Percentiles rank a stretch among this genome's conserved stretches.
Conservation (phyloP, 2,329 filamentous ascomycete species). For the Neoscytalidium dimidiatum region DNA sequence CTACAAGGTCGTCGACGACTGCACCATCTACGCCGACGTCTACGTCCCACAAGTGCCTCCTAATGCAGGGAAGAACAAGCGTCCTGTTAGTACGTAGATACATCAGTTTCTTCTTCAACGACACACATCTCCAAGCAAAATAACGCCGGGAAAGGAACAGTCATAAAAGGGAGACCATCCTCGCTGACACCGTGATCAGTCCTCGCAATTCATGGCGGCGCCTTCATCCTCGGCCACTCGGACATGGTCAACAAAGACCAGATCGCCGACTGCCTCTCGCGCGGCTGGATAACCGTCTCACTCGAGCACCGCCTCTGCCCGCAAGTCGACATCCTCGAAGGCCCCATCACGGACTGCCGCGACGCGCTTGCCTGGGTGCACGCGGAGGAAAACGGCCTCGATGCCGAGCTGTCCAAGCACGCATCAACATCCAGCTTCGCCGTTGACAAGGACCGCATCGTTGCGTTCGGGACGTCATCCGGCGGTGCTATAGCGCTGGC, state of each 20-base stretch:
- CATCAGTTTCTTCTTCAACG: too few relatives aligned
- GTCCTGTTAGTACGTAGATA: background rate
- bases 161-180: too few relatives aligned
- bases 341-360: conserved; percentile 37
- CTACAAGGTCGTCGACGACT: conserved; percentile 19
- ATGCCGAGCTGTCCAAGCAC: conserved; percentile 23
- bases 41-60: conserved; percentile 9
- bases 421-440: conserved; percentile 15
- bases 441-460: conserved; percentile 33
- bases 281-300: conserved; percentile 23
- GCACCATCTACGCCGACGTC: conserved; percentile 19
- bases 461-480: conserved; percentile 41
- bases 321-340: conserved; percentile 34
- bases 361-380: conserved; percentile 41
- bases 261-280: conserved; percentile 22
- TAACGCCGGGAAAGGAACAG: too few relatives aligned
- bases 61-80: background rate
- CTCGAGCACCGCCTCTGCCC: conserved; percentile 35
- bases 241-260: conserved; percentile 23
- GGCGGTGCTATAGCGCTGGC: conserved; percentile 42
- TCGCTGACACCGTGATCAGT: conserved; percentile 29
- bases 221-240: conserved; percentile 41
- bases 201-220: conserved; percentile 48
- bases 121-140: too few relatives aligned
- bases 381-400: conserved; percentile 31